Conservation (phyloP, 2,329 filamentous ascomycete genomes). For the Monilinia polystroma region DNA sequence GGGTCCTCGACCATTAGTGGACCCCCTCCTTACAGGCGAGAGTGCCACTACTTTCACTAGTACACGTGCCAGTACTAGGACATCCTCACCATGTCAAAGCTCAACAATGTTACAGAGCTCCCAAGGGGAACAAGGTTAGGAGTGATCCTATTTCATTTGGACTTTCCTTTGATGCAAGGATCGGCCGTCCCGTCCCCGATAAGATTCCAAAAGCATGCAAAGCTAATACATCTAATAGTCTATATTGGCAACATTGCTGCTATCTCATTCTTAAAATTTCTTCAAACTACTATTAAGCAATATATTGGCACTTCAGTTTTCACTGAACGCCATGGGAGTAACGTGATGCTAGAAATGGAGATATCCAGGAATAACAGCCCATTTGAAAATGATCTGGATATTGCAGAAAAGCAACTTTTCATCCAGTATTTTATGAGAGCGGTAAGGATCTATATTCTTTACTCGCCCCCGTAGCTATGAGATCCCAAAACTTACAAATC, state of each 20-base stretch:
- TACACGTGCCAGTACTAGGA: conserved; percentile 4
- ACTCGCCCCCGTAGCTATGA: not conserved
- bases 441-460: not conserved
- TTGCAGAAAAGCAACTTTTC: conserved; percentile 5
- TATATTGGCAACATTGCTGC: conserved; percentile 28
- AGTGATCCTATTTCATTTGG: not conserved
- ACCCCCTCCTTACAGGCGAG: not conserved
- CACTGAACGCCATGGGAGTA: conserved; percentile 21
- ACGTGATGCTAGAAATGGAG: conserved; percentile 15
- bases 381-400: conserved; percentile 10
- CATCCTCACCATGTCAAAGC: conserved; percentile 10
- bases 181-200: not conserved
- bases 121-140: conserved; percentile 15
- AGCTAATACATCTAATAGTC: conserved; percentile 22
- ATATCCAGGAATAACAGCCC: conserved; percentile 14
- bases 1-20: not conserved
- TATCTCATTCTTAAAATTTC: conserved; percentile 26
- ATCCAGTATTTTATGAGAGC: conserved; percentile 12
- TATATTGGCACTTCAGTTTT: conserved; percentile 26
- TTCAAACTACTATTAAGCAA: conserved; percentile 23
- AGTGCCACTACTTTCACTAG: not conserved
- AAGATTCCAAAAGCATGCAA: not conserved
- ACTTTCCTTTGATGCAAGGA: not conserved
- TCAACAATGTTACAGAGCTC: conserved; percentile 13
- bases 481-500: not conserved